phyloP scores from a whole-genome alignment of 257 asterid species.

The Scutellaria baicalensis region DNA sequence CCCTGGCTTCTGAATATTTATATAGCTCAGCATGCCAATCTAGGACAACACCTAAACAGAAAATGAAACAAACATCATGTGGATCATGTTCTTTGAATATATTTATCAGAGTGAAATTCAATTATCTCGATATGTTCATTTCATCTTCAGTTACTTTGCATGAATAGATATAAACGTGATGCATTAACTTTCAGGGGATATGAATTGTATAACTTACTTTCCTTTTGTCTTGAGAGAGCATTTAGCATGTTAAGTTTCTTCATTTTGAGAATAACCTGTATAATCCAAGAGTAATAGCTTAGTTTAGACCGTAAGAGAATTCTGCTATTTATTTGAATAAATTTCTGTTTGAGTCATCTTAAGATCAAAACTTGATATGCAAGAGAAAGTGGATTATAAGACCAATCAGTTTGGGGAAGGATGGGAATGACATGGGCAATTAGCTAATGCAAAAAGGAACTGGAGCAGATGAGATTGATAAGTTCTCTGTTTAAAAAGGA shows the following conservation, averaged over 20 bases:
- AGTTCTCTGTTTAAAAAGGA: background rate
- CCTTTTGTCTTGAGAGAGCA: conserved; percentile 54
- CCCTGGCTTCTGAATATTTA: conserved; percentile 48
- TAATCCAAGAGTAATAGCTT: conserved; percentile 10
- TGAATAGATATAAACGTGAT: background rate
- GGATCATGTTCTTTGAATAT: background rate
- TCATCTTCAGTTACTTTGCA: background rate
- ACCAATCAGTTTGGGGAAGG: background rate
- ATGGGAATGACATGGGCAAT: background rate
- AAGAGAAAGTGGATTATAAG: background rate
- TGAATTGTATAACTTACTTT: conserved; percentile 43
- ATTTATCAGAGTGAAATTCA: background rate
- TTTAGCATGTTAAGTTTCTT: conserved; percentile 60
- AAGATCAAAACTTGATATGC: background rate
- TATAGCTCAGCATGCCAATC: conserved; percentile 64
- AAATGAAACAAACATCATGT: background rate
- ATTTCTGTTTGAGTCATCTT: background rate
- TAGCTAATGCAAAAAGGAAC: background rate
- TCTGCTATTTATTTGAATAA: background rate
- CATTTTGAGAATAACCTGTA: conserved; percentile 66
- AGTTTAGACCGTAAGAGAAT: background rate
- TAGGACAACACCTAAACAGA: conserved; percentile 38
- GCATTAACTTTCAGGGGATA: background rate
- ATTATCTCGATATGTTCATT: too few relatives aligned
- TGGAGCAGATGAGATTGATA: background rate